phyloP scores from a whole-genome alignment of 495 filamentous ascomycete genomes.

The Daldinia concentrica region DNA sequence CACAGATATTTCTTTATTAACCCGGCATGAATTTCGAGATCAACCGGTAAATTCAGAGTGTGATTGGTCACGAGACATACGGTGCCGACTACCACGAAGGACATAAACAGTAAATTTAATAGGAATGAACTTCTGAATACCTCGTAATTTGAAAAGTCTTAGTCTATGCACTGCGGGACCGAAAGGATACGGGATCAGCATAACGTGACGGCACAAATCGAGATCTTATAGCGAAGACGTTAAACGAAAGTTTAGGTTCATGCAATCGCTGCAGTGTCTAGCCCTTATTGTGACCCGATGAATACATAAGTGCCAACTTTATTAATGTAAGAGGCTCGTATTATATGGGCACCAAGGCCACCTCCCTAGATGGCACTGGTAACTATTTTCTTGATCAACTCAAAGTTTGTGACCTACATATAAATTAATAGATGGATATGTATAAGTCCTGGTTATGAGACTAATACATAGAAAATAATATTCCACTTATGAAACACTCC shows the following conservation, averaged over 20 bases:
- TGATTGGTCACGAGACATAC: too few species aligned
- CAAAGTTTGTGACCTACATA: neutral
- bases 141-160: neutral
- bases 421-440: neutral
- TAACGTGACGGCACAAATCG: neutral
- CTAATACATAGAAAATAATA: too few species aligned
- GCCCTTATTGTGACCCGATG: neutral
- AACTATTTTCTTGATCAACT: neutral
- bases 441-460: neutral
- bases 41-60: too few species aligned
- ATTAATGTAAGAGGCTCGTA: slow-evolving; percentile 8
- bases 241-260: slow-evolving; percentile 10
- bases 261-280: neutral
- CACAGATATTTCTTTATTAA: too few species aligned
- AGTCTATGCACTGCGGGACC: neutral
- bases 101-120: too few species aligned
- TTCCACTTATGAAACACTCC: neutral
- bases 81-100: too few species aligned
- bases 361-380: neutral
- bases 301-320: neutral
- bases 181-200: neutral
- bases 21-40: too few species aligned
- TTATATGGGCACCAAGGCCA: neutral
- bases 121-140: neutral
- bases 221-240: slow-evolving; percentile 1